Conservation (phyloP, 495 filamentous ascomycete genomes). For the Immersiella caudata region DNA sequence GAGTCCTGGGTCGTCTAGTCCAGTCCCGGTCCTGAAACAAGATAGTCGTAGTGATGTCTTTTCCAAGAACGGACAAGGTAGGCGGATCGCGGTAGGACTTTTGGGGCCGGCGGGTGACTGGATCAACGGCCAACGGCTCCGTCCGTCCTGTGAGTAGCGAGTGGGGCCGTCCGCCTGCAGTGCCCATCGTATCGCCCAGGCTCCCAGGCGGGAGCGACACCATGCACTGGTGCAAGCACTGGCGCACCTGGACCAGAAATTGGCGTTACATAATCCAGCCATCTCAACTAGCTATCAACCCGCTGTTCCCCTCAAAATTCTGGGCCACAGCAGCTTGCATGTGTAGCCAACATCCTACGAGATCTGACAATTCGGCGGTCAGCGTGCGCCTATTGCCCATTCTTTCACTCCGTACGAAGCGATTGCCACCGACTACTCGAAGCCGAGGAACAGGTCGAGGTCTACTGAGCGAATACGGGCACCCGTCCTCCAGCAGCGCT, state of each 20-base stretch:
- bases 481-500: not conserved
- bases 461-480: not conserved
- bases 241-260: not conserved
- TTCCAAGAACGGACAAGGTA: not conserved
- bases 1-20: too few species aligned
- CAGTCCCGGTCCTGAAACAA: too few species aligned
- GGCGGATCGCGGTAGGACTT: constrained; percentile 2
- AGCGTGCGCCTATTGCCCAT: not conserved
- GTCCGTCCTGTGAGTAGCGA: not conserved
- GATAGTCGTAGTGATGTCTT: not conserved
- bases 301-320: constrained; percentile 39
- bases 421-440: constrained; percentile 1
- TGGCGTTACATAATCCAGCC: constrained; percentile 28
- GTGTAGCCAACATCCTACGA: constrained; percentile 11
- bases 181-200: constrained; percentile 16
- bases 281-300: constrained; percentile 32
- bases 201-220: not conserved
- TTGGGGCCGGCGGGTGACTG: not conserved
- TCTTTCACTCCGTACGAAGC: not conserved
- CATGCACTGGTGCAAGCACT: not conserved
- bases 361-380: constrained; percentile 1
- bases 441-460: not conserved
- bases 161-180: not conserved
- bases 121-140: not conserved
- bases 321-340: constrained; percentile 10